phyloP scores from a whole-genome alignment of 495 filamentous ascomycete species.

The Lepraria neglecta region DNA sequence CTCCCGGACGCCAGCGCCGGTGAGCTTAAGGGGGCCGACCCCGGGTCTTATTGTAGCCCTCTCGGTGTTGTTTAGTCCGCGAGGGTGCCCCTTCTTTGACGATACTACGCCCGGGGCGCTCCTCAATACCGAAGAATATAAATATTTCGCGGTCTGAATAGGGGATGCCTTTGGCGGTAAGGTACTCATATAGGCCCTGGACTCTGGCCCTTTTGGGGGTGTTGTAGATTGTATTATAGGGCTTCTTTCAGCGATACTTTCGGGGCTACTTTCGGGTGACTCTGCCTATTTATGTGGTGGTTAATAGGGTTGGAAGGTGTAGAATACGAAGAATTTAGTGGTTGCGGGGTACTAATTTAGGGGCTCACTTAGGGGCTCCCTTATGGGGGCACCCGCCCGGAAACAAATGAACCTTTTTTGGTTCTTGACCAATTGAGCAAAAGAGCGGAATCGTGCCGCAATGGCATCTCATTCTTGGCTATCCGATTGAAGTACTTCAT shows the following conservation, averaged over 20 bases:
- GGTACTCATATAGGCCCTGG: background rate
- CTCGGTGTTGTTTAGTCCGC: background rate
- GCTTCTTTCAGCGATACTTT: no score
- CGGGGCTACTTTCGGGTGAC: background rate
- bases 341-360: background rate
- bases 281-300: background rate
- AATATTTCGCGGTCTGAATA: background rate
- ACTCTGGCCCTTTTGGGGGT: background rate
- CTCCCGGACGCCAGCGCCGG: no score
- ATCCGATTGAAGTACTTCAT: background rate
- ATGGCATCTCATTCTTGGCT: background rate
- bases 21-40: no score
- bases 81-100: background rate
- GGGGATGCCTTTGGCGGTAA: no score
- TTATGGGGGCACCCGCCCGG: background rate
- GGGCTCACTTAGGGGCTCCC: background rate
- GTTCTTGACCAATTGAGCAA: background rate
- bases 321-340: background rate
- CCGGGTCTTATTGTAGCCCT: no score
- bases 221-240: background rate
- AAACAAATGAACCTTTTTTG: background rate
- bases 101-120: no score
- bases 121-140: background rate
- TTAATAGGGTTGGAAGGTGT: background rate
- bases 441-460: slow-evolving; percentile 2